Base-by-base conservation (phyloP, 371 early-diverging fungal genomes). In the Actinomortierella ambigua region DNA sequence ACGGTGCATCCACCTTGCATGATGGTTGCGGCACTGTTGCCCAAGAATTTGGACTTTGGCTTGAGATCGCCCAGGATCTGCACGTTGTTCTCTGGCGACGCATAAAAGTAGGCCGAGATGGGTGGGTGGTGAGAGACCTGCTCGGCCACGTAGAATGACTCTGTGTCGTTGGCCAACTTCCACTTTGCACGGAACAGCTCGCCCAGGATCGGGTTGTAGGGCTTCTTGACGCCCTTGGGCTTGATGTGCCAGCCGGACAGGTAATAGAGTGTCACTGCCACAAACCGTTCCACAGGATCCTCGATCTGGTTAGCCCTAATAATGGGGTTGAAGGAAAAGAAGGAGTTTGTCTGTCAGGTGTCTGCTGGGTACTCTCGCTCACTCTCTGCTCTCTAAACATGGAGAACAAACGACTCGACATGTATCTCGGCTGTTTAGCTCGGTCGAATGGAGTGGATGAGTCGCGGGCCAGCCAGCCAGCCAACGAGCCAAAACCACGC, bases 51-150 rank as follows among this genome's bases (percentile, higher is more conserved):
- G 20, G 94, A 89, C 65, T 91, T 93, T 39, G 98, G 98, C 57
- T 84, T 69, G 50, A 95, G 56, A 50, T 96, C 94, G 40, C 98
- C 98, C 17, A 82, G 57, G 28, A 97, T 91, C 23, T 82, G 76
- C 23, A 97, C 77, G 50, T 89, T 84, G 68, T 94, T 88, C 47
- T 93, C 89, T 2, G 98, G 98, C 41, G 86, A 88, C 53, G 88
- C 84, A 78, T 91, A 95, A 64, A 88, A 90, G 78, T 88, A 95
- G 44, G 93, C 91, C 3, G 96, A 92, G 26, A 93, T 85, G 5
- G 98, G 98, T 29, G 98, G 98, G 68, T 97, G 98, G 77, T 98
- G 98, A n/a, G 94, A 94, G 15, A 95, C 94, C 77, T 98, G 98
- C 73, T 98, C 98, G 28, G 93, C 89, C 27, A 97, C 82, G 77